phyloP scores from a whole-genome alignment of 2,329 filamentous ascomycete genomes.

The Cladosporium sp. region DNA sequence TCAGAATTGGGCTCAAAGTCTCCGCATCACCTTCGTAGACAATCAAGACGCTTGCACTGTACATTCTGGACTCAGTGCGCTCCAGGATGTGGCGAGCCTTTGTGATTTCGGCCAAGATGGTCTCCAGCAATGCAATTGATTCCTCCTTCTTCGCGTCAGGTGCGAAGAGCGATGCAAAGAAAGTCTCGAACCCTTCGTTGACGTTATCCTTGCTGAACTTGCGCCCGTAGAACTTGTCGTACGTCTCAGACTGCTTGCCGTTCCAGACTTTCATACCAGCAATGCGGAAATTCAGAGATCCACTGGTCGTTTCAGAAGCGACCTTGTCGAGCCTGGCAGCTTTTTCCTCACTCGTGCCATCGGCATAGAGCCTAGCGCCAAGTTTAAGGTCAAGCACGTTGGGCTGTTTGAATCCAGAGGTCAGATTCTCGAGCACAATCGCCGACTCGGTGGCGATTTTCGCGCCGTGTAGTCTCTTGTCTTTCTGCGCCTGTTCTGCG shows the following conservation, averaged over 20 bases:
- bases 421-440: conserved; percentile 82
- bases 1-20: conserved; percentile 51
- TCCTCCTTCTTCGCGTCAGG: conserved; percentile 43
- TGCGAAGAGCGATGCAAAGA: conserved; percentile 46
- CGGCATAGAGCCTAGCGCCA: conserved; percentile 81
- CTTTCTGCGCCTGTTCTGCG: conserved; percentile 33
- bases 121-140: conserved; percentile 46
- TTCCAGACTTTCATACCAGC: conserved; percentile 65
- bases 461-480: conserved; percentile 52
- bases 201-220: conserved; percentile 58
- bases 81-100: conserved; percentile 58
- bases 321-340: conserved; percentile 60
- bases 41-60: conserved; percentile 63
- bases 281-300: conserved; percentile 62
- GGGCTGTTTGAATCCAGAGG: conserved; percentile 75
- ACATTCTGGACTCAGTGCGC: conserved; percentile 66
- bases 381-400: conserved; percentile 95
- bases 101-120: conserved; percentile 38
- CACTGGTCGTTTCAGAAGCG: conserved; percentile 59
- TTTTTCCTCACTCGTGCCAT: conserved; percentile 60
- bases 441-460: conserved; percentile 75
- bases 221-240: conserved; percentile 67
- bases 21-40: conserved; percentile 66
- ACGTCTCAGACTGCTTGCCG: conserved; percentile 53
- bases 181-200: conserved; percentile 58